Evolutionary conservation across 768 basidiomycete genomes (phyloP).

Genomic region (Podaxis sp.): DNA sequence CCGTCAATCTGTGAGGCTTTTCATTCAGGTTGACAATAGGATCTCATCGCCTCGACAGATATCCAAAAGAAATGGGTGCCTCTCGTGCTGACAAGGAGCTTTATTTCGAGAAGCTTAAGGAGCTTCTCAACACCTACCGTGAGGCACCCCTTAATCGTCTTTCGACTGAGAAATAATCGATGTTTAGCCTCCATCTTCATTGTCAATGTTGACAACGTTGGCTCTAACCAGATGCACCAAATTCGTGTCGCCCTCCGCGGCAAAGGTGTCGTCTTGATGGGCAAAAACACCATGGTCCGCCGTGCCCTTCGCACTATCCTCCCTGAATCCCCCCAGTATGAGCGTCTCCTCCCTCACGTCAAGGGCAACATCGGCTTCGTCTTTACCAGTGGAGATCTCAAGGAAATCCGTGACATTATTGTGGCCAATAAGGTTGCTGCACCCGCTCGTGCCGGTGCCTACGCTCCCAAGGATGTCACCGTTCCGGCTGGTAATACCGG

Average conservation of each 20-base stretch:
- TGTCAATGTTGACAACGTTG: slow-evolving; percentile 99
- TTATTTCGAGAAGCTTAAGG: slow-evolving; percentile 94
- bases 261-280: slow-evolving; percentile 97
- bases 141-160: slow-evolving; percentile 32
- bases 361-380: slow-evolving; percentile 99
- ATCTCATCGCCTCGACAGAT: slow-evolving; percentile 22
- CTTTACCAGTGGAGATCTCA: slow-evolving; percentile 90
- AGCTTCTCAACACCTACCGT: slow-evolving; percentile 90
- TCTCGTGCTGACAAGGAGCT: slow-evolving; percentile 85
- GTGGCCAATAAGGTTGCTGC: slow-evolving; percentile 97
- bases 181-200: slow-evolving; percentile 92
- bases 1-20: slow-evolving; percentile 21
- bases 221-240: slow-evolving; percentile 99
- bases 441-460: slow-evolving; percentile 97
- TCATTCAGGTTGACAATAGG: neutral
- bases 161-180: slow-evolving; percentile 2
- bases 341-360: slow-evolving; percentile 94
- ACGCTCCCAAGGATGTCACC: slow-evolving; percentile 87
- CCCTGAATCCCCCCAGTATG: slow-evolving; percentile 88
- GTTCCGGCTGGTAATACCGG: slow-evolving; percentile 98
- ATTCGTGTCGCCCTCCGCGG: slow-evolving; percentile 95
- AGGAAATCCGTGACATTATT: slow-evolving; percentile 93
- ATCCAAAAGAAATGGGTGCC: slow-evolving; percentile 77
- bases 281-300: slow-evolving; percentile 99
- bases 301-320: slow-evolving; percentile 93